Evolutionary conservation across 805 yeast species (phyloP), one percentile per base, ranked within the genome.

Genomic region (Isabelozyma rhagii): DNA sequence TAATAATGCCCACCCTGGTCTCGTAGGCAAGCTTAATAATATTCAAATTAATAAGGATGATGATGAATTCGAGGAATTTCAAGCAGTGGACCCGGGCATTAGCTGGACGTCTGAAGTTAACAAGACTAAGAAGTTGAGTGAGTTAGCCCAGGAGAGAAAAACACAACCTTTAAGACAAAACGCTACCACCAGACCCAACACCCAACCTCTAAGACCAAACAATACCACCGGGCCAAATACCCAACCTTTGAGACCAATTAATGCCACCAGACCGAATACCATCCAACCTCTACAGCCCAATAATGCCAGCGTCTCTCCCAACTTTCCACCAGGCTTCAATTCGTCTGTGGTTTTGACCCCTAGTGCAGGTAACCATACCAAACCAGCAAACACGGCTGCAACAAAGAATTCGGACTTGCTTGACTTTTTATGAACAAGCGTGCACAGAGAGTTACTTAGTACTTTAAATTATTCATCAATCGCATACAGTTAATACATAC

Each of bases 261-360:
- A 13, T 31, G n/a, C 36, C n/a, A 9, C n/a, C 8, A 31, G n/a
- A 13, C 36, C 36, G 8, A 31, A 31, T 31, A 31, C 3, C n/a
- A 31, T 9, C 5, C 36, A 31, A 13, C 36, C 36, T 5, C 36
- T 31, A 10, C 10, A 13, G 10, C 7, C 36, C 36, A 39, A 4
- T n/a, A 39, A 39, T n/a, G 25, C 41, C 11, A 11, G 14, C 15
- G 3, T 13, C 17, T 38, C 17, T 43, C 40, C 56, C 8, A 63
- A 55, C 27, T 61, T 55, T 39, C 74, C 74, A 1, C 74, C 74
- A 0, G 74, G 74, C 1, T 69, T 66, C 47, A 54, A 61, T 43
- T 54, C 68, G 5, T 51, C 55, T 36, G 42, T 61, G 54, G 61
- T 66, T 8, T 55, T 68, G 43, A 59, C 68, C 4, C 72, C 72